Base-by-base conservation (phyloP, 164 flowering plant genomes). In the Buxus sempervirens region DNA sequence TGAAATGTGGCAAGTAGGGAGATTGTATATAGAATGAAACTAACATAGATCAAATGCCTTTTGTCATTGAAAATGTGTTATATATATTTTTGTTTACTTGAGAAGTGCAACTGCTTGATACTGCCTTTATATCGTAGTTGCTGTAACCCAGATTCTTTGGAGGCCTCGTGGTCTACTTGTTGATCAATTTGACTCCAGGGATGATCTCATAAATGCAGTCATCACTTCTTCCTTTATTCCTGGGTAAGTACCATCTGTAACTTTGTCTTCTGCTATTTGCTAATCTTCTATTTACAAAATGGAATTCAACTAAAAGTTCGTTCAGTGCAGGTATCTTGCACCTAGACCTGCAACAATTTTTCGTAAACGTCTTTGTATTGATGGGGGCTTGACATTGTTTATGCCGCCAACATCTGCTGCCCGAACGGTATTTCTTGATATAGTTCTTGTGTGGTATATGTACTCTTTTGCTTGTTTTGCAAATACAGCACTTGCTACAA, bases 351-450 rank as follows among this genome's bases (percentile, higher is more conserved):
- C 90, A 54, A 94, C 96, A 68, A 63, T 82, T 73, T 94, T 86
- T 58, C 89, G 96, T 23, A 89, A 94, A 72, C 82, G 88, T 42
- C 82, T 94, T 64, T 91, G 98, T 72, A 76, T 94, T 23, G 98
- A 94, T 77, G 98, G 97, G 62, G 98, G 96, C 65, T 73, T 94
- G 76, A 94, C 98, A 32, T 80, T 90, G 83, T 94, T 94, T 77
- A 91, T 94, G 96, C 98, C 98, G 25, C 97, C 98, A 66, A 94
- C 97, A 68, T 86, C 96, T 73, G 97, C 98, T 68, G 63, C 89
- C 25, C 72, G 85, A 41, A 94, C 97, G 82, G 97, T 94, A 89
- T 42, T 53, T 70, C 65, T 75, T 65, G 61, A 26, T 8, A 28
- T 70, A 32, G 18, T 21, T 63, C 15, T 22, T 12, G 24, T 22